These are phyloP conservation scores for Chlamydomonas incerta DNA, from an alignment of 139 green algal species.

Conservation along the genomic window DNA sequence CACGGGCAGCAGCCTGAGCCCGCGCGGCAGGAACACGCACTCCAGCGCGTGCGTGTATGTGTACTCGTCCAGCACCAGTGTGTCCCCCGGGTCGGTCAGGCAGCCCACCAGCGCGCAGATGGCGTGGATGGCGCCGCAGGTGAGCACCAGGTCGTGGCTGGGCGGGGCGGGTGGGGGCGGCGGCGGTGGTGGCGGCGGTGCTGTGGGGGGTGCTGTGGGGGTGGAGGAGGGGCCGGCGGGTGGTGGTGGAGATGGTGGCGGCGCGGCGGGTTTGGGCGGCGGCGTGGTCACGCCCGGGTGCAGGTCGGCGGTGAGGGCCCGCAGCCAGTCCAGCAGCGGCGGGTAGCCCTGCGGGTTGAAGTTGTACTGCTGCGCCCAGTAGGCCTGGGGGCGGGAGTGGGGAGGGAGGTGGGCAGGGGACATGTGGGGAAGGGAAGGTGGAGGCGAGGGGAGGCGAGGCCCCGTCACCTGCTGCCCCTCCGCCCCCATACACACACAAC, in stretches of 20 bases:
- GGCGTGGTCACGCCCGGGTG: background rate
- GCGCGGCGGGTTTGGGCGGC: background rate
- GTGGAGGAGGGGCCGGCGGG: no score
- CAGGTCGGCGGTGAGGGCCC: background rate
- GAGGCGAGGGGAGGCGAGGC: background rate
- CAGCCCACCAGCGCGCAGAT: slow-evolving; percentile 27
- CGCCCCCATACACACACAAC: background rate
- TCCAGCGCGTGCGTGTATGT: slow-evolving; percentile 78
- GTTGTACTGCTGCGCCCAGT: slow-evolving; percentile 43
- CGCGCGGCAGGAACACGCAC: slow-evolving; percentile 68
- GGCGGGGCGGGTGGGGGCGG: no score
- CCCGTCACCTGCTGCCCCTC: background rate
- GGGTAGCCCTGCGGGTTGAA: slow-evolving; percentile 37
- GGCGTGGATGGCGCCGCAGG: slow-evolving; percentile 38
- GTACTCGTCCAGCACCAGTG: slow-evolving; percentile 70
- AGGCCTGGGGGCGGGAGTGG: background rate
- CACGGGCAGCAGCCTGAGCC: slow-evolving; percentile 56
- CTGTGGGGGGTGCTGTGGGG: background rate
- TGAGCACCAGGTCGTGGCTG: background rate
- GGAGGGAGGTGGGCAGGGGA: no score
- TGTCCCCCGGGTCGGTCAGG: slow-evolving; percentile 41
- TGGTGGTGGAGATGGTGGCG: background rate
- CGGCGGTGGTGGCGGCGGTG: background rate
- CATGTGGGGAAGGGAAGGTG: background rate
- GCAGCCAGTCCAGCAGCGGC: slow-evolving; percentile 8